Conservation (phyloP, 73 alveolate genomes). For the Paramecium primaurelia region DNA sequence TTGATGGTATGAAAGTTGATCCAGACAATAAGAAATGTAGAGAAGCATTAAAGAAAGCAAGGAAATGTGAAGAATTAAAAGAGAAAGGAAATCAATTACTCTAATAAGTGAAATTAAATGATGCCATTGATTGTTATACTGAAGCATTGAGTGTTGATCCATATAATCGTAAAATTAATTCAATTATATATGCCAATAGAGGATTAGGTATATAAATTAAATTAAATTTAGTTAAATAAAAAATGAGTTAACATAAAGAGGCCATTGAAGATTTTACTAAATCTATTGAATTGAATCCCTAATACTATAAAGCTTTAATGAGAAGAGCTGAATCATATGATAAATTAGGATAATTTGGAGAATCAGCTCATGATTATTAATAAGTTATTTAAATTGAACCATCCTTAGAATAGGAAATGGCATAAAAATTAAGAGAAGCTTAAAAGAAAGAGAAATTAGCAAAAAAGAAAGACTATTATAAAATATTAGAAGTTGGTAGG, state of each 20-base stretch:
- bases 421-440: conserved; percentile 75
- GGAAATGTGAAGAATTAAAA: conserved; percentile 78
- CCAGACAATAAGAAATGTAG: conserved; percentile 75
- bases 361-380: conserved; percentile 84
- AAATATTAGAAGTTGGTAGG: conserved; percentile 83
- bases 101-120: conserved; percentile 68
- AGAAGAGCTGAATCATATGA: conserved; percentile 87
- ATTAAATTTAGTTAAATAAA: conserved; percentile 63
- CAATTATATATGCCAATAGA: conserved; percentile 86
- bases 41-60: conserved; percentile 66
- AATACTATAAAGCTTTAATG: conserved; percentile 89
- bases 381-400: conserved; percentile 87
- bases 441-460: conserved; percentile 79
- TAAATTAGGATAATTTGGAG: conserved; percentile 82
- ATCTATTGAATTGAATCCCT: conserved; percentile 84
- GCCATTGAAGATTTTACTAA: conserved; percentile 88
- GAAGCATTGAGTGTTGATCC: conserved; percentile 88
- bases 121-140: conserved; percentile 90
- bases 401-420: conserved; percentile 60
- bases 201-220: conserved; percentile 58
- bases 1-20: conserved; percentile 78
- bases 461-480: conserved; percentile 92
- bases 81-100: conserved; percentile 81
- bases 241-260: conserved; percentile 70
- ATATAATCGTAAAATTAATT: conserved; percentile 75